A percentile compares a stretch with the other conserved stretches of the same genome.
These are phyloP conservation scores for Aspergillus baeticus DNA, from an alignment of 495 filamentous ascomycete species.

Conservation along the genomic window DNA sequence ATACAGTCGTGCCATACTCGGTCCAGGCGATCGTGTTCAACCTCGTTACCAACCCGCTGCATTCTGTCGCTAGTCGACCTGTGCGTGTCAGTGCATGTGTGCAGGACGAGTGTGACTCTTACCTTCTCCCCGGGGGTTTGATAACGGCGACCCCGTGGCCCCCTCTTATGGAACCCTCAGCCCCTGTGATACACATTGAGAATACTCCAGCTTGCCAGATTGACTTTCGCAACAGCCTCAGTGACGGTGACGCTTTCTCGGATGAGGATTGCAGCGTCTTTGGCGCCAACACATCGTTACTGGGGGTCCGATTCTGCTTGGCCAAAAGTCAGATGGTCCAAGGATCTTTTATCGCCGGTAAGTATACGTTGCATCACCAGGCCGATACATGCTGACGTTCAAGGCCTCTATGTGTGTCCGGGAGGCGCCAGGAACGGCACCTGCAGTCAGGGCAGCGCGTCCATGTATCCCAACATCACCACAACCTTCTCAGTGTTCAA, in stretches of 20 bases:
- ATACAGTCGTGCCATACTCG: not conserved
- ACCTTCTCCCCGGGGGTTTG: not conserved
- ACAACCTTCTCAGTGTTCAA: not conserved
- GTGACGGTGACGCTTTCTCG: too few relatives aligned
- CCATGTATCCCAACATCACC: not conserved
- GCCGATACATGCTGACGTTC: too few relatives aligned
- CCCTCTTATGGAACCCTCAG: not conserved
- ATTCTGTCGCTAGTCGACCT: not conserved
- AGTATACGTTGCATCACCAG: too few relatives aligned
- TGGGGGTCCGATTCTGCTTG: too few relatives aligned
- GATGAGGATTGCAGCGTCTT: too few relatives aligned
- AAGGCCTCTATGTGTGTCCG: not conserved
- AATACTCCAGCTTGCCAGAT: too few relatives aligned
- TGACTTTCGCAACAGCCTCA: too few relatives aligned
- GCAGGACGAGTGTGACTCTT: not conserved
- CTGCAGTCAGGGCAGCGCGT: not conserved
- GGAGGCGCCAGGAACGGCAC: not conserved
- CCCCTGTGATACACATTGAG: not conserved
- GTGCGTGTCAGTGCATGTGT: not conserved
- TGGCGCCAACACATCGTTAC: too few relatives aligned
- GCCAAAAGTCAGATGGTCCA: too few relatives aligned
- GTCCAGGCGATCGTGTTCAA: slow-evolving; percentile 1
- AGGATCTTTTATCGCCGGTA: too few relatives aligned
- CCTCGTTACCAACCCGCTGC: not conserved
- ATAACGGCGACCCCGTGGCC: not conserved